Base-by-base conservation (phyloP, 1,284 basidiomycete genomes). In the Ustilago trichophora region DNA sequence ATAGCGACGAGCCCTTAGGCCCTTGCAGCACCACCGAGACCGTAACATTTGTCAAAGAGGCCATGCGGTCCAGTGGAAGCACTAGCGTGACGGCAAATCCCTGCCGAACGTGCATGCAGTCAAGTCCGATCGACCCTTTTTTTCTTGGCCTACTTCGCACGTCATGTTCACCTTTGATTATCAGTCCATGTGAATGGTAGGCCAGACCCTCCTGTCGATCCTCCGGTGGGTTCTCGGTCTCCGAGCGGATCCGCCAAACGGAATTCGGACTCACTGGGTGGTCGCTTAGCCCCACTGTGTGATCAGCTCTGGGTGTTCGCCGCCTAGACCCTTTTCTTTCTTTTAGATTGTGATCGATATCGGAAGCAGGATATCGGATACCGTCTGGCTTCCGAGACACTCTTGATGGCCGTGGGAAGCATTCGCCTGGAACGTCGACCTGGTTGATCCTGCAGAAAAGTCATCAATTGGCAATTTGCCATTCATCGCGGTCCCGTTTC, bases 371-470 rank as follows among this genome's bases (percentile, higher is more conserved):
- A 18, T 24, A 34, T 34, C 38, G 48, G 48, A 34, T 42, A 31
- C 42, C 38, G 32, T 32, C n/a, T 42, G 6, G 31, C 18, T 24
- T 25, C 48, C 38, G 48, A 51, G 25, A 42, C 38, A 33, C 22
- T 6, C 16, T 49, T 24, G 38, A 36, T 42, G 25, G 29, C 24
- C 40, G 40, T 22, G 24, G 22, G 22, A 42, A 38, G 38, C 38
- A 25, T 29, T 15, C n/a, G 22, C 18, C 24, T 35, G 27, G 32
- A 29, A 42, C 32, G 8, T 29, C 29, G 25, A 24, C 25, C 32
- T 13, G 32, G 4, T 26, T 35, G 11, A 16, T 6, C 19, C 31
- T 9, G 21, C n/a, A n/a, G n/a, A n/a, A n/a, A n/a, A n/a, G n/a
- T n/a, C n/a, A n/a, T n/a, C n/a, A n/a, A n/a, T n/a, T n/a, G n/a